phyloP scores from a whole-genome alignment of 345 rosid genomes.

The Linum lewisii region DNA sequence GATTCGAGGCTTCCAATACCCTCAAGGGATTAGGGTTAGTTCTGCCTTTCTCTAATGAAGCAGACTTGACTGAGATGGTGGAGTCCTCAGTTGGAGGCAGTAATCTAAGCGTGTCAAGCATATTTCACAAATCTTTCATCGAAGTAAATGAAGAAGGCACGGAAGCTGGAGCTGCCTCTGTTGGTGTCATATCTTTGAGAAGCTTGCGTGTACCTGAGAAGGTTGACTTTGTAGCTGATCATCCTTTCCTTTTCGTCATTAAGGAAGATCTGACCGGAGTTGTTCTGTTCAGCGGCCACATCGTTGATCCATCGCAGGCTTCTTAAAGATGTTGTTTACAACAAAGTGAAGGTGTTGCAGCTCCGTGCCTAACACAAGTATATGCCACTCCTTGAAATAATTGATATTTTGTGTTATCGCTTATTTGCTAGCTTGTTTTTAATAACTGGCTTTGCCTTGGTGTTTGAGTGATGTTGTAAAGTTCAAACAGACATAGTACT shows the following conservation, averaged over 20 bases:
- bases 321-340: constrained; percentile 3
- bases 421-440: background rate
- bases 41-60: constrained; percentile 44
- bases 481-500: background rate
- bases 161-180: constrained; percentile 62
- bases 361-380: background rate
- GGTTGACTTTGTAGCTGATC: constrained; percentile 62
- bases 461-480: background rate
- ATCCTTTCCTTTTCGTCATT: constrained; percentile 54
- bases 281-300: constrained; percentile 49
- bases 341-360: background rate
- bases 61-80: constrained; percentile 48
- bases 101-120: constrained; percentile 33
- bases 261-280: constrained; percentile 51
- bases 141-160: constrained; percentile 79
- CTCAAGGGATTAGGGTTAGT: constrained; percentile 44
- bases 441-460: background rate
- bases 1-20: constrained; percentile 43
- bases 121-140: constrained; percentile 54
- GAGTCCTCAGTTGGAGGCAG: constrained; percentile 36
- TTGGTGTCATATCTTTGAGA: constrained; percentile 22
- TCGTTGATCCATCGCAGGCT: constrained; percentile 34
- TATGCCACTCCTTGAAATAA: background rate
- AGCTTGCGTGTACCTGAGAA: background rate
- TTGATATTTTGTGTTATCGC: background rate